These are phyloP conservation scores for Clonostachys chloroleuca DNA, from an alignment of 2,329 filamentous ascomycete genomes.

Conservation along the genomic window DNA sequence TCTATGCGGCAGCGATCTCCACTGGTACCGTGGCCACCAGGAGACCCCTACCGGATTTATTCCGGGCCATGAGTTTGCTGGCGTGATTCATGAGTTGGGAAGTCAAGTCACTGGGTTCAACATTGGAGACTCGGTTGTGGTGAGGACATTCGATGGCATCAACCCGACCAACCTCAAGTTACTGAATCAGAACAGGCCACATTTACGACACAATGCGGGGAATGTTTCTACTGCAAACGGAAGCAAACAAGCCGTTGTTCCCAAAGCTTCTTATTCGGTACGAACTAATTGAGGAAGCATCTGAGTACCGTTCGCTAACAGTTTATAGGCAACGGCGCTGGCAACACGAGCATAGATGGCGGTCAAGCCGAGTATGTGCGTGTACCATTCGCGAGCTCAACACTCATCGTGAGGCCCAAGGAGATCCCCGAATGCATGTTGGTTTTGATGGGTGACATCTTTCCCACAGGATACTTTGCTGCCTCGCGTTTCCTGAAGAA, in stretches of 20 bases:
- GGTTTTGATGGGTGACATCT: slow-evolving; percentile 90
- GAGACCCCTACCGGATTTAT: slow-evolving; percentile 44
- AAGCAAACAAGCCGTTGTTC: slow-evolving; percentile 75
- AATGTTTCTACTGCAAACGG: slow-evolving; percentile 79
- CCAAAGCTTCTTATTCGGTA: slow-evolving; percentile 65
- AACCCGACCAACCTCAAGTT: no score
- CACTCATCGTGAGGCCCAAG: no score
- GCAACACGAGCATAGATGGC: slow-evolving; percentile 61
- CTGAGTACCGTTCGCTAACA: no score
- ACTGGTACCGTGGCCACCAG: slow-evolving; percentile 81
- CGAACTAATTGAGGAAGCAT: no score
- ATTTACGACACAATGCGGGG: neutral
- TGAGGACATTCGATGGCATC: no score
- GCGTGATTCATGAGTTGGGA: slow-evolving; percentile 65
- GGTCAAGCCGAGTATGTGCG: slow-evolving; percentile 81
- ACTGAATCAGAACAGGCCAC: no score
- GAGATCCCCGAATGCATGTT: no score
- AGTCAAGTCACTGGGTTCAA: no score
- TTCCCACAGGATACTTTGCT: slow-evolving; percentile 82
- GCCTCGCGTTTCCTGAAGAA: slow-evolving; percentile 78
- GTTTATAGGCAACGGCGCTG: no score
- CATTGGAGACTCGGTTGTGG: no score
- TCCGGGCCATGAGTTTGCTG: slow-evolving; percentile 84
- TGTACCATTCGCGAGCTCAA: slow-evolving; percentile 68
- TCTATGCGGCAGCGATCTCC: slow-evolving; percentile 84